Percentiles rank a stretch among this genome's conserved stretches.
phyloP scores from a whole-genome alignment of 495 filamentous ascomycete species.

The Aspergillus bridgeri region DNA sequence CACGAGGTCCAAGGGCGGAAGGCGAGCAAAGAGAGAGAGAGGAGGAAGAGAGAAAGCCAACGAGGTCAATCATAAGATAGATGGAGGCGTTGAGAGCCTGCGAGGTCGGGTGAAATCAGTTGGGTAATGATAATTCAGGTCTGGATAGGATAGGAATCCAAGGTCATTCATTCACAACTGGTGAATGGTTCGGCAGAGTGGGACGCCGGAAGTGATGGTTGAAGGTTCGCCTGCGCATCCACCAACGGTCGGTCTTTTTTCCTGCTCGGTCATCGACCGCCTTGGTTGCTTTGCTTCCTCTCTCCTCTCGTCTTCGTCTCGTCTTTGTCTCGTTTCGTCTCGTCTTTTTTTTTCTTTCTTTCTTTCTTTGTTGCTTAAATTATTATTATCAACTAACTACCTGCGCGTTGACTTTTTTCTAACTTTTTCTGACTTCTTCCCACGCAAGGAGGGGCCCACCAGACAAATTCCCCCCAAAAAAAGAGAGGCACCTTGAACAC shows the following conservation, averaged over 20 bases:
- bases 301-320: too few relatives aligned
- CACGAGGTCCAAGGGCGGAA: background rate
- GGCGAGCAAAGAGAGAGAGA: background rate
- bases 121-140: background rate
- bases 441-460: background rate
- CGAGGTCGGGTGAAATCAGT: background rate
- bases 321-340: too few relatives aligned
- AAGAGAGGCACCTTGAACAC: background rate
- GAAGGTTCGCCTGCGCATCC: background rate
- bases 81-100: background rate
- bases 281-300: background rate
- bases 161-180: too few relatives aligned
- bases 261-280: background rate
- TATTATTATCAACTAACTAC: too few relatives aligned
- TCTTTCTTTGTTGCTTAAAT: background rate
- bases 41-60: background rate
- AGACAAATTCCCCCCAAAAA: background rate
- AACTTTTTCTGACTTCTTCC: too few relatives aligned
- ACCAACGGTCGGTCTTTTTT: slow-evolving; percentile 1
- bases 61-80: background rate
- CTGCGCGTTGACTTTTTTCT: background rate
- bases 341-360: background rate
- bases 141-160: background rate
- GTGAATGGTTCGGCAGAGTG: background rate
- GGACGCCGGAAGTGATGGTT: too few relatives aligned